Evolutionary conservation across 2,329 filamentous ascomycete species (phyloP), one percentile per base, ranked within the genome.

Genomic region (Hypoxylon sp.): DNA sequence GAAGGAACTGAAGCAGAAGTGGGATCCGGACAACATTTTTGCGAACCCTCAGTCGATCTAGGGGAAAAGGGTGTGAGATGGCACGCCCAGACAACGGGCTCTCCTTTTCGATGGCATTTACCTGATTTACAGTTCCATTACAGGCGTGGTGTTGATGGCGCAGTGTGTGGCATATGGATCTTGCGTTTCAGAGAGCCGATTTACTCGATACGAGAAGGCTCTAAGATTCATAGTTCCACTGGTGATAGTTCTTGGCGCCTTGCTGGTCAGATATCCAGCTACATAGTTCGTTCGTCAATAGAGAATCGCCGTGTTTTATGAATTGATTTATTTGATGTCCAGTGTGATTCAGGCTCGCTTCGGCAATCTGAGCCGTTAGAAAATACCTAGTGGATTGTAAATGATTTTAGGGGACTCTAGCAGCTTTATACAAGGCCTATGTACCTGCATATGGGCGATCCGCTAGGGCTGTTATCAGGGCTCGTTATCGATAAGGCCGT

Each of bases 21-120:
- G 76, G 27, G 77, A 78, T 50, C 77, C 73, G 2, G 6, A 61
- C 1, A 59, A 77, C 27, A 66, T 78, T 6, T 78, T 78, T 55
- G 62, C 60, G 4, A 74, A 77, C 33, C 75, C 76, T 46, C 77
- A 78, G 33, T 75, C 77, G 2, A 72, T 78, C 33, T 20, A 58
- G 20, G 33, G 33, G 5, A 27, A 7, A 42, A 42, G 5, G 10
- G 17, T 30, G 33, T 8, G 8, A 13, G 8, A 17, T 6, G 14
- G 6, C 4, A 33, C 30, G 20, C 10, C n/a, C 3, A 37, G 20
- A 17, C 54, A 14, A 8, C 6, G 13, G 3, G 6, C 25, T 17
- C 17, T 13, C 25, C 22, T 17, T 46, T 60, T 27, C 3, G 20
- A 13, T 30, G 11, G 27, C 25, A 6, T 14, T 8, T n/a, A 8